Evolutionary conservation across 805 yeast genomes (phyloP).

Genomic region (Sporopachydermia lactativora): DNA sequence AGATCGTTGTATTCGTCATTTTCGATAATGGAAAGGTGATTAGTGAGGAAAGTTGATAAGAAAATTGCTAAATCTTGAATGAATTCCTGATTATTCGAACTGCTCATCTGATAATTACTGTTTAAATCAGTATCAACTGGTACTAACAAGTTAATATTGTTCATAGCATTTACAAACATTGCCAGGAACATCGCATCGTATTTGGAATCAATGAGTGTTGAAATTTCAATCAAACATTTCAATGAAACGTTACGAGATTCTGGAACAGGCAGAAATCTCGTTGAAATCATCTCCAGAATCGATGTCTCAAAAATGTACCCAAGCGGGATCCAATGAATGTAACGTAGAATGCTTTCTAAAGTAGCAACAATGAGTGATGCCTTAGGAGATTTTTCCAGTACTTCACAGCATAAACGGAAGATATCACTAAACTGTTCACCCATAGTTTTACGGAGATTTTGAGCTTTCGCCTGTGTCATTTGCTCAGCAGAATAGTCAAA

Average conservation of each 20-base stretch:
- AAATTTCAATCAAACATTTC: constrained; percentile 87
- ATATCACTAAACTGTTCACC: constrained; percentile 85
- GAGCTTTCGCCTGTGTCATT: constrained; percentile 91
- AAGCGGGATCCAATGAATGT: constrained; percentile 89
- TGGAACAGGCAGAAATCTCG: constrained; percentile 61
- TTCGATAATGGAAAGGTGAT: constrained; percentile 18
- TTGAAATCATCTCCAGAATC: constrained; percentile 53
- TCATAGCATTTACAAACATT: constrained; percentile 63
- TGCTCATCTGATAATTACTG: constrained; percentile 58
- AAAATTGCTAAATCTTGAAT: constrained; percentile 92
- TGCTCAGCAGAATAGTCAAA: constrained; percentile 93
- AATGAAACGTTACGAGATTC: constrained; percentile 76
- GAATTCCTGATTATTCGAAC: constrained; percentile 79
- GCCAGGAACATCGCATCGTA: constrained; percentile 43
- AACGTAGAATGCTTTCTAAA: constrained; percentile 64
- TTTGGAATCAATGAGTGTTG: constrained; percentile 44
- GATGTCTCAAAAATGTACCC: constrained; percentile 85
- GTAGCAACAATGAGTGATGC: constrained; percentile 79
- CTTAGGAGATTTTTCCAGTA: constrained; percentile 77
- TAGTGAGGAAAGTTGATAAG: constrained; percentile 59
- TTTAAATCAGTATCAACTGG: constrained; percentile 64
- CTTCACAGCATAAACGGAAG: constrained; percentile 86
- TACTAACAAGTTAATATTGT: constrained; percentile 49
- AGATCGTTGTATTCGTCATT: constrained; percentile 39
- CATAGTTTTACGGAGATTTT: constrained; percentile 69